phyloP scores from a whole-genome alignment of 83 land plant species.

The Picea engelmannii region DNA sequence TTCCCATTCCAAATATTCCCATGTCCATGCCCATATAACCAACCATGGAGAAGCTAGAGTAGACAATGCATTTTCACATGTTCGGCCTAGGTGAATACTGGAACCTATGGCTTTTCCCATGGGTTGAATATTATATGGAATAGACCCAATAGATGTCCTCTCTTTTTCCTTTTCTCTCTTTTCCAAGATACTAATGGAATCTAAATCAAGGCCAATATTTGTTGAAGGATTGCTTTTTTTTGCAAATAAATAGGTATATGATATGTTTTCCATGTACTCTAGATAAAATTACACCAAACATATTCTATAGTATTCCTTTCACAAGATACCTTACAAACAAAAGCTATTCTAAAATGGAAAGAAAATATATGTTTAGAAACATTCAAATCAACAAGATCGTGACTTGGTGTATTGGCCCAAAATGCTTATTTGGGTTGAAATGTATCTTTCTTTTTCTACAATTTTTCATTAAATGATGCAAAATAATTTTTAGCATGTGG shows the following conservation, averaged over 20 bases:
- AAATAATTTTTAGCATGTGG: too few species aligned
- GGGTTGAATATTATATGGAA: conserved; percentile 36
- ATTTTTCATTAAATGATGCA: too few species aligned
- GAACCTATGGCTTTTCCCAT: conserved; percentile 99
- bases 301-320: too few species aligned
- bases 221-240: conserved; percentile 83
- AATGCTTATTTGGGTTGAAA: too few species aligned
- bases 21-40: conserved; percentile 69
- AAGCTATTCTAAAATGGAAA: too few species aligned
- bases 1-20: conserved; percentile 15
- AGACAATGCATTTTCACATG: conserved; percentile 63
- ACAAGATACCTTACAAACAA: too few species aligned
- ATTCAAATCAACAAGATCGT: too few species aligned
- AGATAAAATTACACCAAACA: too few species aligned
- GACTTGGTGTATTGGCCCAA: too few species aligned
- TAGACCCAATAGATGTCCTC: conserved; percentile 27
- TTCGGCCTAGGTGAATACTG: conserved; percentile 86
- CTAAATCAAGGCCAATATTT: conserved; percentile 88
- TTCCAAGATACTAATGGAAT: conserved; percentile 65
- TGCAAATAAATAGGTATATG: conserved; percentile 29
- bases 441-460: too few species aligned
- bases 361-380: too few species aligned
- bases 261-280: too few species aligned
- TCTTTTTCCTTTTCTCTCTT: conserved; percentile 60
- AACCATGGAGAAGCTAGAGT: conserved; percentile 49